Percentiles rank a stretch among this genome's conserved stretches.
Evolutionary conservation across 2,329 filamentous ascomycete species (phyloP).

Genomic region (Curvularia eragrostidis): DNA sequence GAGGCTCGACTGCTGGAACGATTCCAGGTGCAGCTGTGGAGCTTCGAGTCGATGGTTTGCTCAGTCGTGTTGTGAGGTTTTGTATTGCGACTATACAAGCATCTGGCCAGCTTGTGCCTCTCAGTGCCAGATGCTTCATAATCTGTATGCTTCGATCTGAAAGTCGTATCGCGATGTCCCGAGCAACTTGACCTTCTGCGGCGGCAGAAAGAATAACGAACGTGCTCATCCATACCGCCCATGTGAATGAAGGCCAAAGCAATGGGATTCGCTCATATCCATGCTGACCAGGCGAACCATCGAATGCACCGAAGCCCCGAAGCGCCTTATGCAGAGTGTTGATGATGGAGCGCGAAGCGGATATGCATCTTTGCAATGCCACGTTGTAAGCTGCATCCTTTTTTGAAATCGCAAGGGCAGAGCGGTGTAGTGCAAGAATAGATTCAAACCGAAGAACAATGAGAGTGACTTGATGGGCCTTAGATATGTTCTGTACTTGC

Average conservation of each 20-base stretch:
- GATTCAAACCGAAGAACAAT: conserved; percentile 35
- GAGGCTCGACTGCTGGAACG: neutral
- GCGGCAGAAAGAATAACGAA: conserved; percentile 34
- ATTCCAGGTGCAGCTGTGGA: conserved; percentile 12
- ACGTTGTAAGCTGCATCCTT: conserved; percentile 31
- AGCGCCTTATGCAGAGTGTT: conserved; percentile 33
- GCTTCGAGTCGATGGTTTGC: conserved; percentile 15
- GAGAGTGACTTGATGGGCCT: conserved; percentile 32
- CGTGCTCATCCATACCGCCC: conserved; percentile 37
- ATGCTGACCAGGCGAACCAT: conserved; percentile 29
- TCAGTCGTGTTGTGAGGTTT: conserved; percentile 27
- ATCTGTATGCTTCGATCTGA: conserved; percentile 28
- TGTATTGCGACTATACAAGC: conserved; percentile 33
- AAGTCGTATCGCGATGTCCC: conserved; percentile 26
- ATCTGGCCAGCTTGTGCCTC: conserved; percentile 38
- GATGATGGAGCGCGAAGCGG: conserved; percentile 34
- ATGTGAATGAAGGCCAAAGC: conserved; percentile 38
- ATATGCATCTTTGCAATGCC: conserved; percentile 33
- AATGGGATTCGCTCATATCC: conserved; percentile 32
- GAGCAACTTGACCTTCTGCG: conserved; percentile 28
- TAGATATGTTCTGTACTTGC: conserved; percentile 21
- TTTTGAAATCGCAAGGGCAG: conserved; percentile 30
- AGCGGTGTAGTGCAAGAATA: conserved; percentile 32
- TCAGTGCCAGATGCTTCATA: conserved; percentile 29
- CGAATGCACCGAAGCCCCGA: conserved; percentile 31